These are phyloP conservation scores for Phytophthora agathidicida DNA, from an alignment of 352 stramenopile species.

Conservation along the genomic window DNA sequence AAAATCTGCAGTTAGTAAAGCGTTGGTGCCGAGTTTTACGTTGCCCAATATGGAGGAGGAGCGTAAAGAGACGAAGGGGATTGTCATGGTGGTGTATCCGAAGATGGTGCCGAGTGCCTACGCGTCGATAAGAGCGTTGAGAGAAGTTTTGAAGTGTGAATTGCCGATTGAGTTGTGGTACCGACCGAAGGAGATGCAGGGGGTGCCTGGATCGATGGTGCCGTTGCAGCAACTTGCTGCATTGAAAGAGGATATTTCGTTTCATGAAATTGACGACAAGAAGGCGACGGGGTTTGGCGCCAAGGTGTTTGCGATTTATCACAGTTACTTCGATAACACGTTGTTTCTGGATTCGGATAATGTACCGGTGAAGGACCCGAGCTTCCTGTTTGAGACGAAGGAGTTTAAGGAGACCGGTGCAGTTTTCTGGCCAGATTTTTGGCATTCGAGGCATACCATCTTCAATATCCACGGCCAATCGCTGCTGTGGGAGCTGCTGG, in stretches of 20 bases:
- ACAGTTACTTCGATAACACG: slow-evolving; percentile 52
- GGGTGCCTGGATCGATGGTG: slow-evolving; percentile 20
- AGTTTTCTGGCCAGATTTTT: slow-evolving; percentile 81
- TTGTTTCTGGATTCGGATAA: slow-evolving; percentile 75
- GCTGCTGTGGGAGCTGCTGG: slow-evolving; percentile 62
- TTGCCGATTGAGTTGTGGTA: slow-evolving; percentile 68
- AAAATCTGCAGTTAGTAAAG: slow-evolving; percentile 19
- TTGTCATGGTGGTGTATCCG: slow-evolving; percentile 66
- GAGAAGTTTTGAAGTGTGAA: slow-evolving; percentile 35
- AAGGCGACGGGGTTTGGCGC: slow-evolving; percentile 49
- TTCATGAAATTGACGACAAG: slow-evolving; percentile 39
- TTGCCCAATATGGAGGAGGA: slow-evolving; percentile 13
- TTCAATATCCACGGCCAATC: slow-evolving; percentile 65
- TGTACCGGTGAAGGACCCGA: slow-evolving; percentile 57
- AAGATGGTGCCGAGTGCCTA: slow-evolving; percentile 57
- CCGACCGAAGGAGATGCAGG: slow-evolving; percentile 35
- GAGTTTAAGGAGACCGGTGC: slow-evolving; percentile 54
- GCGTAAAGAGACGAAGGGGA: slow-evolving; percentile 23
- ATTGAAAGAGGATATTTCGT: slow-evolving; percentile 9
- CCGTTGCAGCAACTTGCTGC: slow-evolving; percentile 17
- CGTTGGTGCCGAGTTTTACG: slow-evolving; percentile 11
- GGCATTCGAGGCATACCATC: slow-evolving; percentile 61
- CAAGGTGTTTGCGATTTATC: slow-evolving; percentile 60
- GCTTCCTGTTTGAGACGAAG: slow-evolving; percentile 50
- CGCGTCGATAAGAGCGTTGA: slow-evolving; percentile 40